phyloP scores from a whole-genome alignment of 2,329 filamentous ascomycete species.

The Cercospora zeae-maydis region DNA sequence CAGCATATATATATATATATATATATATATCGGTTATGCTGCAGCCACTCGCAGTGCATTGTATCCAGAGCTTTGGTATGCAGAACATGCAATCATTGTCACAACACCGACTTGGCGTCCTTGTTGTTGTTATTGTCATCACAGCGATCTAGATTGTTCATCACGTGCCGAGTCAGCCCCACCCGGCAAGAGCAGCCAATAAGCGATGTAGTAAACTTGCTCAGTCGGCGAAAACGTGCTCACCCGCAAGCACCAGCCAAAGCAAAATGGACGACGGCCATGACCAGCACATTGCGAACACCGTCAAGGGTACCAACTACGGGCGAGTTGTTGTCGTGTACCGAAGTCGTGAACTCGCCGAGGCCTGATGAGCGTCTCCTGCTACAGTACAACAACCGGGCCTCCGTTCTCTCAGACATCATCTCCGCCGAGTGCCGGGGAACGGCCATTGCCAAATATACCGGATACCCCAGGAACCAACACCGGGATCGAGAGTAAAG shows the following conservation, averaged over 20 bases:
- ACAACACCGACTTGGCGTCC: too few relatives aligned
- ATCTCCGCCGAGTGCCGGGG: neutral
- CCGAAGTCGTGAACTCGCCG: neutral
- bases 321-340: neutral
- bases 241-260: neutral
- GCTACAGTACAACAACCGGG: neutral
- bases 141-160: neutral
- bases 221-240: constrained; percentile 1
- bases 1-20: too few relatives aligned
- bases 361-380: neutral
- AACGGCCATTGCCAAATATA: neutral
- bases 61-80: too few relatives aligned
- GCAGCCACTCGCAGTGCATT: too few relatives aligned
- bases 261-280: neutral
- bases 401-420: neutral
- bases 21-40: too few relatives aligned
- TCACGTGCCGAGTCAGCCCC: neutral
- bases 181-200: neutral
- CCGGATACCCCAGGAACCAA: neutral
- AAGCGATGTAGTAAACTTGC: neutral
- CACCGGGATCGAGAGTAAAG: neutral
- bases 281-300: neutral
- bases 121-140: too few relatives aligned
- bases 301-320: neutral
- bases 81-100: too few relatives aligned